phyloP scores from a whole-genome alignment of 176 grass and related monocot species.

The Cenchrus purpureus region DNA sequence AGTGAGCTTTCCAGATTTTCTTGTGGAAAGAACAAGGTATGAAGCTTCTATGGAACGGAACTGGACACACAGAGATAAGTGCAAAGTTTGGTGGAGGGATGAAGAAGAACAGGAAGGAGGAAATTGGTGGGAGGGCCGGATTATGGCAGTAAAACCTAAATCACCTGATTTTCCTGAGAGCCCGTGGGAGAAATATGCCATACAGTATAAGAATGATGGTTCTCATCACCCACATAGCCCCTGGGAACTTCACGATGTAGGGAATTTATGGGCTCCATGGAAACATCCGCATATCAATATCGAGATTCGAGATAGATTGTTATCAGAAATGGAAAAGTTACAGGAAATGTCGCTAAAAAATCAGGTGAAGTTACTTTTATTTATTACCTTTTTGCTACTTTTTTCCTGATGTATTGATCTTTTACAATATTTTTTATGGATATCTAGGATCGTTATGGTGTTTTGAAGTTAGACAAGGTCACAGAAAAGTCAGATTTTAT shows the following conservation, averaged over 20 bases:
- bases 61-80: constrained; percentile 92
- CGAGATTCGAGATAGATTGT: constrained; percentile 53
- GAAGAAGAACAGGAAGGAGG: constrained; percentile 65
- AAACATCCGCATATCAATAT: constrained; percentile 77
- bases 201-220: constrained; percentile 87
- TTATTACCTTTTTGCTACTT: constrained; percentile 10
- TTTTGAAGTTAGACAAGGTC: constrained; percentile 69
- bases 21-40: constrained; percentile 89
- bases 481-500: constrained; percentile 84
- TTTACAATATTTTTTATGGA: constrained; percentile 22
- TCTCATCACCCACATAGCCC: constrained; percentile 79
- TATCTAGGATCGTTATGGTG: constrained; percentile 77
- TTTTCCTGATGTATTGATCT: constrained; percentile 10
- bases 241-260: constrained; percentile 89
- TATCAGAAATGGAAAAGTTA: constrained; percentile 63
- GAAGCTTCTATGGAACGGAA: constrained; percentile 75
- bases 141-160: constrained; percentile 67
- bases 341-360: constrained; percentile 61
- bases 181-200: constrained; percentile 87
- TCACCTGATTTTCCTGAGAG: constrained; percentile 82
- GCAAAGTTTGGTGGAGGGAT: constrained; percentile 92
- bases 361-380: constrained; percentile 53
- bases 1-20: constrained; percentile 78
- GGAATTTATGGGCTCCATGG: constrained; percentile 76
- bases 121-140: constrained; percentile 92